Evolutionary conservation across 2,329 filamentous ascomycete genomes (phyloP).

Genomic region (Epichloe gansuensis): DNA sequence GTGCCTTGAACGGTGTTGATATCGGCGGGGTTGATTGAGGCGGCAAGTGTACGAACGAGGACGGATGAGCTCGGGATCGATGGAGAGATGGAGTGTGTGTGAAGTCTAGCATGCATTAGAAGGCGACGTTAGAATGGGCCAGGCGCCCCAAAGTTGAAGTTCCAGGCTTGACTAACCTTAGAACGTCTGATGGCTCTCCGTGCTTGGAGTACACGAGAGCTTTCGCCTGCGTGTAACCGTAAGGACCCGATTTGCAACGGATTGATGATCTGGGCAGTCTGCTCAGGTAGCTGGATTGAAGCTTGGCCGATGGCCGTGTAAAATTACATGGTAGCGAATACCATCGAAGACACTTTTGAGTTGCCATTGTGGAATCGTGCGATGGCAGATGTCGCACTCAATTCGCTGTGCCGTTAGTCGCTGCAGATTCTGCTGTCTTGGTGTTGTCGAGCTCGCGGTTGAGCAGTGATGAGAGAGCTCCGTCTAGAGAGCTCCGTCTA

Average conservation of each 20-base stretch:
- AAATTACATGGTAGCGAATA: conserved; percentile 12
- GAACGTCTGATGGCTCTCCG: conserved; percentile 62
- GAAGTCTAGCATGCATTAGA: conserved; percentile 35
- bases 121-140: background rate
- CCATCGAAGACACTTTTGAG: conserved; percentile 12
- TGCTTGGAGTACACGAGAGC: conserved; percentile 64
- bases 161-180: conserved; percentile 35
- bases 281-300: conserved; percentile 7
- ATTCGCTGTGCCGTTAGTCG: background rate
- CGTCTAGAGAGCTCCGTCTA: too few species aligned
- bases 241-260: conserved; percentile 47
- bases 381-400: background rate
- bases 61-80: conserved; percentile 51
- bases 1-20: conserved; percentile 97
- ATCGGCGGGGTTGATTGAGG: conserved; percentile 93
- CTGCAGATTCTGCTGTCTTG: background rate
- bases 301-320: conserved; percentile 12
- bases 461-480: background rate
- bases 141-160: background rate
- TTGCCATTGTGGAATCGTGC: conserved; percentile 11
- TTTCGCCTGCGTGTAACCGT: conserved; percentile 77
- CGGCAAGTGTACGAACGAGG: conserved; percentile 77
- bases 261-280: conserved; percentile 16
- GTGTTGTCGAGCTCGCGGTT: background rate
- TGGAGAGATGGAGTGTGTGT: conserved; percentile 67